Evolutionary conservation across 768 basidiomycete genomes (phyloP), one percentile per base, ranked within the genome.

Genomic region (Podaxis rugospora): DNA sequence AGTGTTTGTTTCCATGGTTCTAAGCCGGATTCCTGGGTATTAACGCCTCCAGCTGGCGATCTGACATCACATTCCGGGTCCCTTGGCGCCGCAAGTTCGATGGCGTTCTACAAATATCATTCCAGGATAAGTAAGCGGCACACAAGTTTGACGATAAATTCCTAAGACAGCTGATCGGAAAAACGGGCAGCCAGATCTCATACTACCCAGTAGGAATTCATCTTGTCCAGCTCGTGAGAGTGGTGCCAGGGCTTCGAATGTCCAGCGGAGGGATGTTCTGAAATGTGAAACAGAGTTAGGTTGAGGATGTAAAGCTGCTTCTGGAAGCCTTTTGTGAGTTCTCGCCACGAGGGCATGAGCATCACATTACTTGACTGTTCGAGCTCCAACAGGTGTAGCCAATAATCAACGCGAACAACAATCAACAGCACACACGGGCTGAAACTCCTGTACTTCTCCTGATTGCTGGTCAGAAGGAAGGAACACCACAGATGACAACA

Each of bases 1-100:
- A 46, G 42, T 42, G 44, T 49, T 50, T 44, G 59, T 51, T 59
- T 58, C 56, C 42, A 61, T 58, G 50, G 60, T 49, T 46, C 42
- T 13, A 60, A 16, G 21, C 18, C 51, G 28, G 14, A 37, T 47
- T 32, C 32, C 40, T 52, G 44, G 42, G 44, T 25, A 39, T 53
- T 61, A 27, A 54, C 40, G 47, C 36, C 32, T 37, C 44, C 52
- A 32, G 46, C 28, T 61, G 28, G n/a, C 39, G 25, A 37, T 42
- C 57, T 55, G 59, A 59, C 51, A 59, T 47, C 59, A 59, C 44
- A 21, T 32, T 32, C 28, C 16, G 14, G 44, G 51, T 35, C 59
- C 44, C 59, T 54, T 55, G 44, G 50, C 35, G 10, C 51, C 44
- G 25, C 47, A 35, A 42, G 35, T 39, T 54, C 47, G 47, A 64